These are phyloP conservation scores for Zygosaccharomyces rouxii DNA, from an alignment of 805 yeast genomes.

Conservation along the genomic window DNA sequence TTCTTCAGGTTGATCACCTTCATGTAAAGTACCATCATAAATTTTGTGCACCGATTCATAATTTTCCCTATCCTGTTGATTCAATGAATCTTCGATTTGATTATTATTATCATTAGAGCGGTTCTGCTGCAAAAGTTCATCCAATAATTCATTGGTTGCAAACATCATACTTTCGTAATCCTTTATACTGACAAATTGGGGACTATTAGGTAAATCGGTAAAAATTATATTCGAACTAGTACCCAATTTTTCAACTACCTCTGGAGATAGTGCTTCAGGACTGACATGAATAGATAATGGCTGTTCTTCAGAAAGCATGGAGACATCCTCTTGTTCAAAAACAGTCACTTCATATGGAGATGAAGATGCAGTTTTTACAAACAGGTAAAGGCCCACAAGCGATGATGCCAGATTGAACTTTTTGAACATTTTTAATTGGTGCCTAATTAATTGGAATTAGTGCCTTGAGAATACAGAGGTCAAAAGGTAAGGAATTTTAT, in stretches of 20 bases:
- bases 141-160: constrained; percentile 11
- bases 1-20: not conserved
- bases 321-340: not conserved
- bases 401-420: constrained; percentile 2
- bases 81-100: constrained; percentile 12
- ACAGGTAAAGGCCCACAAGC: not conserved
- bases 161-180: constrained; percentile 18
- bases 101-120: constrained; percentile 5
- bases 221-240: constrained; percentile 26
- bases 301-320: not conserved
- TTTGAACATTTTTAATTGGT: not conserved
- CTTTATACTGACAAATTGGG: constrained; percentile 26
- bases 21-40: not conserved
- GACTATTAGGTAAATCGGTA: constrained; percentile 27
- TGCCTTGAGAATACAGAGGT: not conserved
- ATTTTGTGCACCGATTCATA: not conserved
- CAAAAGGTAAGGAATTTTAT: not conserved
- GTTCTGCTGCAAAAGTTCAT: constrained; percentile 6
- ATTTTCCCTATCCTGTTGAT: constrained; percentile 13
- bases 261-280: constrained; percentile 18
- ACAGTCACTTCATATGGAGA: not conserved
- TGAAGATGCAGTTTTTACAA: not conserved
- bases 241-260: constrained; percentile 19
- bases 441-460: not conserved
- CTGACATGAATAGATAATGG: constrained; percentile 16